Evolutionary conservation across 768 basidiomycete genomes (phyloP).

Genomic region (Hypholoma fasciculare): DNA sequence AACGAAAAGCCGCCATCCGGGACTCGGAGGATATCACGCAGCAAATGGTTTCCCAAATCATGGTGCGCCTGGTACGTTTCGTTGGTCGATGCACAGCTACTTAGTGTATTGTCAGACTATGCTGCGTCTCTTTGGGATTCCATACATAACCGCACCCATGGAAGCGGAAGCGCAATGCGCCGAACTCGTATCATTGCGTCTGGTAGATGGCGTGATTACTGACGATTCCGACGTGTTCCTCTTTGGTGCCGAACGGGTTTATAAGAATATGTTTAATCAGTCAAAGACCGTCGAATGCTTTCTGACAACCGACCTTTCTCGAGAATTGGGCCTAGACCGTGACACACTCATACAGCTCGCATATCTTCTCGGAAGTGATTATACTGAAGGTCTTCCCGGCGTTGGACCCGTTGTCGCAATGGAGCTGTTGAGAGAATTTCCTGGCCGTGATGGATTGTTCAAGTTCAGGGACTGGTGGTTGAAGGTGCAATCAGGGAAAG

Average conservation of each 20-base stretch:
- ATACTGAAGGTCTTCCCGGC: slow-evolving; percentile 88
- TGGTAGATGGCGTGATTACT: slow-evolving; percentile 97
- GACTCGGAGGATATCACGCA: slow-evolving; percentile 95
- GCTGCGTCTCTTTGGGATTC: slow-evolving; percentile 93
- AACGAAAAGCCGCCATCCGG: slow-evolving; percentile 85
- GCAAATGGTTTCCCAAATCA: slow-evolving; percentile 89
- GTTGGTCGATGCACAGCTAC: not conserved
- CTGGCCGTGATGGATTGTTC: slow-evolving; percentile 79
- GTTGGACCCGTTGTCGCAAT: slow-evolving; percentile 96
- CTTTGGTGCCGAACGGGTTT: slow-evolving; percentile 93
- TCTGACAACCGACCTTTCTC: slow-evolving; percentile 74
- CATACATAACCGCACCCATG: slow-evolving; percentile 98
- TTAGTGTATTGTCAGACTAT: slow-evolving; percentile 56
- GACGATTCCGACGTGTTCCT: slow-evolving; percentile 99
- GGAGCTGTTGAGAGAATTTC: slow-evolving; percentile 93
- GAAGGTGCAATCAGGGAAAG: slow-evolving; percentile 88
- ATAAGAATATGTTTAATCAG: slow-evolving; percentile 99
- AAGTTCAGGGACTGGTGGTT: slow-evolving; percentile 95
- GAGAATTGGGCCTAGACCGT: slow-evolving; percentile 86
- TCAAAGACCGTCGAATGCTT: slow-evolving; percentile 99
- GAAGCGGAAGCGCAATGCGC: slow-evolving; percentile 99
- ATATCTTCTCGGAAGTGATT: slow-evolving; percentile 95
- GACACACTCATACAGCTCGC: slow-evolving; percentile 88
- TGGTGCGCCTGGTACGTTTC: slow-evolving; percentile 39
- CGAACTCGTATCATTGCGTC: slow-evolving; percentile 75